A percentile compares a stretch with the other conserved stretches of the same genome.
These are phyloP conservation scores for Strobilomyces dryophilus DNA, from an alignment of 768 basidiomycete genomes.

Conservation along the genomic window DNA sequence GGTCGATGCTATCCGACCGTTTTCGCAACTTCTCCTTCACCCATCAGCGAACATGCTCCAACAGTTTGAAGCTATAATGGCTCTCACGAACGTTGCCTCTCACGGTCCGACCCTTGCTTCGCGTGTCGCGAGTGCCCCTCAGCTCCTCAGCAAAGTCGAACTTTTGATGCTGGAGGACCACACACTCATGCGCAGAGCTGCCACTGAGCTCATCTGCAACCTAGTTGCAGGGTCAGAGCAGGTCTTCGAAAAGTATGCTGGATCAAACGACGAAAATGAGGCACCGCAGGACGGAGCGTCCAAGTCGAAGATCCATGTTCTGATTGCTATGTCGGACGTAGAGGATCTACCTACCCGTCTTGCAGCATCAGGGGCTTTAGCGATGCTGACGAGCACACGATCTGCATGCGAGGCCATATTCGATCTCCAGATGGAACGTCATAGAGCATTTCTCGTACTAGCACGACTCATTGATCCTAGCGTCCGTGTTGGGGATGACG, in stretches of 20 bases:
- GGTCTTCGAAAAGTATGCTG: slow-evolving; percentile 71
- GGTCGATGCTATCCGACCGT: slow-evolving; percentile 79
- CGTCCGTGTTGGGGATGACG: slow-evolving; percentile 30
- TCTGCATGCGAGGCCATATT: slow-evolving; percentile 59
- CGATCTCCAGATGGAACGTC: slow-evolving; percentile 59
- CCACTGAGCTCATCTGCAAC: slow-evolving; percentile 91
- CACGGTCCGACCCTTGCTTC: slow-evolving; percentile 60
- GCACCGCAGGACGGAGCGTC: slow-evolving; percentile 32
- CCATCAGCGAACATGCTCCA: slow-evolving; percentile 70
- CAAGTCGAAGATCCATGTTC: slow-evolving; percentile 70
- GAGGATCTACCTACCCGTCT: slow-evolving; percentile 81
- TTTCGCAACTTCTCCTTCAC: slow-evolving; percentile 70
- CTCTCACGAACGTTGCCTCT: slow-evolving; percentile 91
- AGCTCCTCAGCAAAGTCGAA: slow-evolving; percentile 63
- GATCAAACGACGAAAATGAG: slow-evolving; percentile 26
- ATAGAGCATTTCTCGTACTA: slow-evolving; percentile 61
- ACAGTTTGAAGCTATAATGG: slow-evolving; percentile 92
- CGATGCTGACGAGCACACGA: slow-evolving; percentile 65
- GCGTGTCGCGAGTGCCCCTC: slow-evolving; percentile 59
- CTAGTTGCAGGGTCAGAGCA: slow-evolving; percentile 73
- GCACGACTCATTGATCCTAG: slow-evolving; percentile 64
- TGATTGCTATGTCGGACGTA: slow-evolving; percentile 82
- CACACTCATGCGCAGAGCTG: slow-evolving; percentile 75
- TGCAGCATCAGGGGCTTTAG: slow-evolving; percentile 90
- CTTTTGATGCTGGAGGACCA: slow-evolving; percentile 80